Evolutionary conservation across 768 basidiomycete genomes (phyloP), one percentile per base, ranked within the genome.

Genomic region (Hericium coralloides): DNA sequence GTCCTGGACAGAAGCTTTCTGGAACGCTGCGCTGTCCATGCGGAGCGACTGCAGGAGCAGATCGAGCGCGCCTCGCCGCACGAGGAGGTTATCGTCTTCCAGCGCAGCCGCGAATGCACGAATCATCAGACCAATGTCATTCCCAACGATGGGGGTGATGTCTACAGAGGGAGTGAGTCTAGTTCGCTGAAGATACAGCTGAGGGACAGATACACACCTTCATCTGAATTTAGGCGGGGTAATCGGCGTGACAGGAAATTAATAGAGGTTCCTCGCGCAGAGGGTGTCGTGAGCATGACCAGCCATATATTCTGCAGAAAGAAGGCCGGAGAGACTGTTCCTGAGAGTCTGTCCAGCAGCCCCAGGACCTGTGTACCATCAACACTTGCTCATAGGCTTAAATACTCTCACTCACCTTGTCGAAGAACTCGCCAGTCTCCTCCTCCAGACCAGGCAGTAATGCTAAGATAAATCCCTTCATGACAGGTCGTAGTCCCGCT

Each of bases 281-380:
- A 79, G 0, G 94, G 87, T 12, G 89, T 86, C 0, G 95, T 97
- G 55, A 98, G 76, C 81, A 98, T 89, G 50, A 90, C 81, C 36
- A 98, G 77, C 89, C 95, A 98, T 38, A 98, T 77, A 60, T 94
- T 98, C 69, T 98, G 94, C 66, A 95, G 82, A 76, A 98, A 98
- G 74, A 97, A 95, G 0, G 89, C 80, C 0, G 82, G 83, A 3
- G 91, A 86, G 17, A 98, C 87, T 0, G 91, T 86, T 48, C 83
- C 85, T 2, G 94, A 91, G 1, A 98, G 71, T 37, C 81, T 79
- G 68, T 94, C 90, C 55, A 98, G 76, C 15, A 99, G 70, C 51
- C 74, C 74, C 36, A 98, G 69, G 37, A 95, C 92, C 90, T 92
- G 62, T 31, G 41, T 12, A 25, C 49, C 20, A 23, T 36, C 26